phyloP scores from a whole-genome alignment of 2,329 filamentous ascomycete species.

The Penicillium janthinellum region DNA sequence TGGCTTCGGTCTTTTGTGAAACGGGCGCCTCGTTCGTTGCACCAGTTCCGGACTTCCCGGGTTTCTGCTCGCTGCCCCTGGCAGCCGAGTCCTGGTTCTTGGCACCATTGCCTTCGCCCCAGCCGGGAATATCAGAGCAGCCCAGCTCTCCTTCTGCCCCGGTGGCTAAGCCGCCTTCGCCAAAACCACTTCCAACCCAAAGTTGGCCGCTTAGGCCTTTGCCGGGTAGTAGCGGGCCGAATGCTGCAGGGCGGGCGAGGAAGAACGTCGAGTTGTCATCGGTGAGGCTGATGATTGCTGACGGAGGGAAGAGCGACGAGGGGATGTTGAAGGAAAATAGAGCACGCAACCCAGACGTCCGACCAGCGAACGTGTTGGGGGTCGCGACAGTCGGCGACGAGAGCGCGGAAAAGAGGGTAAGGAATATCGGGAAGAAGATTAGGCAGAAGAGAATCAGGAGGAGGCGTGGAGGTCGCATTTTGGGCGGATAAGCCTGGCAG shows the following conservation, averaged over 20 bases:
- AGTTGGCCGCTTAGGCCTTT: slow-evolving; percentile 83
- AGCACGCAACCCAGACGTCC: slow-evolving; percentile 54
- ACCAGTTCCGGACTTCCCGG: slow-evolving; percentile 28
- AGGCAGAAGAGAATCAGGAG: slow-evolving; percentile 50
- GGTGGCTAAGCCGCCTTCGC: slow-evolving; percentile 61
- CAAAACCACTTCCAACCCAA: slow-evolving; percentile 92
- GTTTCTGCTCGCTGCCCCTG: slow-evolving; percentile 24
- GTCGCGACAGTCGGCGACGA: slow-evolving; percentile 42
- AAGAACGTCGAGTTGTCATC: slow-evolving; percentile 99
- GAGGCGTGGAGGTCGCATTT: slow-evolving; percentile 52
- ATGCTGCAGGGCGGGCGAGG: slow-evolving; percentile 86
- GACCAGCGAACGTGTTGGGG: slow-evolving; percentile 40
- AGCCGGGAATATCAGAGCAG: slow-evolving; percentile 91
- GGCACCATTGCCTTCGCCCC: slow-evolving; percentile 65
- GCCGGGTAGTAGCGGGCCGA: slow-evolving; percentile 75
- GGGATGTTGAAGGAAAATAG: slow-evolving; percentile 73
- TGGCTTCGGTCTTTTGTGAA: slow-evolving; percentile 24
- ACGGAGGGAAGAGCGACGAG: slow-evolving; percentile 89
- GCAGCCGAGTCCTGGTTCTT: slow-evolving; percentile 28
- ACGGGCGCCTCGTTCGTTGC: slow-evolving; percentile 24
- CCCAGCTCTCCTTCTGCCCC: slow-evolving; percentile 80
- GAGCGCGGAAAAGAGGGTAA: slow-evolving; percentile 51
- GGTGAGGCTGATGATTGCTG: slow-evolving; percentile 91
- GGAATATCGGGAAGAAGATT: slow-evolving; percentile 51
- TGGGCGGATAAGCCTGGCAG: slow-evolving; percentile 18